Evolutionary conservation across 1,284 basidiomycete species (phyloP), one percentile per base, ranked within the genome.

Genomic region (Kalmanozyma brasiliensis): DNA sequence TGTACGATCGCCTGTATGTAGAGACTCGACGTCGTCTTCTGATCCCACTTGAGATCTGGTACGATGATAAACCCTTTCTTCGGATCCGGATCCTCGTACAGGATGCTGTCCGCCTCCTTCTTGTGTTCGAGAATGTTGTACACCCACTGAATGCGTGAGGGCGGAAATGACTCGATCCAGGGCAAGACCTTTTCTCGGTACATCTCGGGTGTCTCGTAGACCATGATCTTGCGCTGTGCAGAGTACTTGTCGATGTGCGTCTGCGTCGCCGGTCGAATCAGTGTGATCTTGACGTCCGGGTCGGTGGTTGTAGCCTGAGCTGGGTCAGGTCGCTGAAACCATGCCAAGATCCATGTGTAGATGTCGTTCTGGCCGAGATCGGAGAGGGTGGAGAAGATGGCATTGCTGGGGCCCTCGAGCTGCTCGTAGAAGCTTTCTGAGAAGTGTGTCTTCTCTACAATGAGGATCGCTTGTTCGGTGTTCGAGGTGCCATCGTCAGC

Each of bases 111-210:
- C 17, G 87, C 86, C 82, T 98, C 94, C 17, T 91, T 90, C 26
- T 84, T 84, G 19, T 93, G 92, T 0, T 87, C 86, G 6, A 98
- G 85, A 52, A 98, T 92, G 70, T 94, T 91, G 69, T 89, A 87
- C 0, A 97, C 90, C 94, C 95, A 98, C 84, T 90, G 87, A 0
- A 91, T 90, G 9, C 79, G 69, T 16, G 73, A 73, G 1, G 62
- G 45, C 10, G 77, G 77, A 24, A 80, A 69, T 10, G 73, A 65
- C 2, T 64, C 55, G 40, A 82, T 79, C 74, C 74, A 82, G 2
- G 80, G 80, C 33, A 47, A 30, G 22, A 79, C 76, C 20, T 66
- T 52, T 0, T 53, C 10, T 10, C 30, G 33, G 45, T 82, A 82
- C 52, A 80, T 64, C 19, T 79, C 65, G 1, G 78, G 77, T 23